Evolutionary conservation across 768 basidiomycete genomes (phyloP).

Genomic region (Tylopilus sp.): DNA sequence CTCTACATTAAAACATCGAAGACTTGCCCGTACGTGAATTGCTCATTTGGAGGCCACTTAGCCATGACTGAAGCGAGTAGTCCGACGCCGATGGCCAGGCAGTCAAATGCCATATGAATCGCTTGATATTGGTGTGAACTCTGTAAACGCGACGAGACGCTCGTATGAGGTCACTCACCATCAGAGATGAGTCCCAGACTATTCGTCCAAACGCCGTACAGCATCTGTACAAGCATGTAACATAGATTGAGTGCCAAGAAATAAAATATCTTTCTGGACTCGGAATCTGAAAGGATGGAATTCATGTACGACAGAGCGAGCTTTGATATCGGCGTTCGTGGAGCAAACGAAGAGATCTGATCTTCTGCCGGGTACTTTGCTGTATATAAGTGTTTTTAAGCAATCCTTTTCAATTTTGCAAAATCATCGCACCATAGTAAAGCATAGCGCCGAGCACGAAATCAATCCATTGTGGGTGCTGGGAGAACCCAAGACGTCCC

Average conservation of each 20-base stretch:
- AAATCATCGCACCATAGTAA: conserved; percentile 59
- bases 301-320: conserved; percentile 74
- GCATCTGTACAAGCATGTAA: conserved; percentile 97
- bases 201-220: conserved; percentile 97
- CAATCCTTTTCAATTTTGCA: no score
- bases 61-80: conserved; percentile 97
- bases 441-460: conserved; percentile 53
- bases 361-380: conserved; percentile 52
- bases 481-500: conserved; percentile 63
- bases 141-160: neutral
- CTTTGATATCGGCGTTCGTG: conserved; percentile 52
- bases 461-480: conserved; percentile 57
- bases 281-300: conserved; percentile 85
- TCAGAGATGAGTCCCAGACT: conserved; percentile 95
- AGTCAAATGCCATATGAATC: conserved; percentile 99
- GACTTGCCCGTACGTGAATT: conserved; percentile 90
- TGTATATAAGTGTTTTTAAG: no score
- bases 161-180: conserved; percentile 48
- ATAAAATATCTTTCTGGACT: conserved; percentile 95
- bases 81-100: conserved; percentile 94
- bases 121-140: conserved; percentile 48
- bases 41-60: conserved; percentile 92
- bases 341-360: conserved; percentile 39
- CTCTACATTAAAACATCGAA: neutral
- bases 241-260: conserved; percentile 92